Evolutionary conservation across 495 filamentous ascomycete genomes (phyloP), one percentile per base, ranked within the genome.

Genomic region (Talaromyces thailandensis): DNA sequence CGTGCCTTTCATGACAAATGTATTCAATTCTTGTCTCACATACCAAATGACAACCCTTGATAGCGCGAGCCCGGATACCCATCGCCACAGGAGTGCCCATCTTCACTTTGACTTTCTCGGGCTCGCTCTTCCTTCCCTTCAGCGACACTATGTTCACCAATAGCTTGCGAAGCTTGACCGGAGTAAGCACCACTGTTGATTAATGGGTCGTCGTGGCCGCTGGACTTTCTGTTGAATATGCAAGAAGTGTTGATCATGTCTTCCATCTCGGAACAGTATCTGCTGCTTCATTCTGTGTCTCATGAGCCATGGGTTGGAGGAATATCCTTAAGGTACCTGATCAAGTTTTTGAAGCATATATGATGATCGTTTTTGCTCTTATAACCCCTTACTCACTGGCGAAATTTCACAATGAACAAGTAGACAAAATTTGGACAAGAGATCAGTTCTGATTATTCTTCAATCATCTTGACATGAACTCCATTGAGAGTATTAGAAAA

Each of bases 161-260:
- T 11, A 35, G 31, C 31, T 35, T 35, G 31, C 31, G 31, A 12
- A 12, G 31, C 31, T 35, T 35, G 31, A 35, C 31, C 31, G 9
- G 31, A 55, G 21, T 62, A 76, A 5, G 76, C 77, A 3, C 79
- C 80, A 0, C 62, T 68, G 69, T 79, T 26, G 65, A 68, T 24
- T 65, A 71, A 1, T 72, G 71, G 12, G 65, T 66, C 2, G 63
- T 75, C 18, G 71, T 79, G 23, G 72, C 69, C 28, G 78, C 75
- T 31, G 78, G 72, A 4, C 69, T 84, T 5, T 56, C 83, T 55
- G 62, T 43, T 7, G 79, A 78, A 9, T 84, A 80, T 62, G 66
- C 75, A 1, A 71, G 72, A 28, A 72, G 70, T 50, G 45, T 74
- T 1, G 71, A 76, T 51, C 65, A 65, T 37, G 73, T 75, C 3